Conservation (phyloP, 1,284 basidiomycete genomes). For the Macrocybe sp. region DNA sequence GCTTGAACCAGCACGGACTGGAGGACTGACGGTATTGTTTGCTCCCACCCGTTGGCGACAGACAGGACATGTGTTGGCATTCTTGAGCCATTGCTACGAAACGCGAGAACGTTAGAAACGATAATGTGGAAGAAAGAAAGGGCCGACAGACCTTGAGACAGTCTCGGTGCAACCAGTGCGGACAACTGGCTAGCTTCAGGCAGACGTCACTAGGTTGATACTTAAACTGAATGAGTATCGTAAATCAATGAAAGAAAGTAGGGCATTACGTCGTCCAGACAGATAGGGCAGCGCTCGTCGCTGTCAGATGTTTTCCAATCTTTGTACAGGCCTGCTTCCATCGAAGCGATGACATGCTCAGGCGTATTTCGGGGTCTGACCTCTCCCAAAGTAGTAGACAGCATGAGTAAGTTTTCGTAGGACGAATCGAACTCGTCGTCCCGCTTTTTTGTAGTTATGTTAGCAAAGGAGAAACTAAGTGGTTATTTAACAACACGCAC, state of each 20-base stretch:
- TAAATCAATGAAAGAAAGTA: background rate
- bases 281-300: constrained; percentile 72
- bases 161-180: constrained; percentile 71
- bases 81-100: constrained; percentile 59
- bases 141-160: constrained; percentile 56
- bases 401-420: constrained; percentile 59
- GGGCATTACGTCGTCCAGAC: constrained; percentile 69
- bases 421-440: constrained; percentile 70
- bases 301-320: constrained; percentile 62
- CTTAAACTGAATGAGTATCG: constrained; percentile 30
- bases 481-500: constrained; percentile 32
- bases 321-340: constrained; percentile 57
- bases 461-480: constrained; percentile 5
- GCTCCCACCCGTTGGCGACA: constrained; percentile 38
- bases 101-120: constrained; percentile 4
- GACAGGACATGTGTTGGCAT: constrained; percentile 63
- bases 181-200: constrained; percentile 59
- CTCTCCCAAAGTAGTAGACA: constrained; percentile 57
- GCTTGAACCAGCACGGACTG: no score
- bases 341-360: constrained; percentile 46
- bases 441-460: constrained; percentile 36
- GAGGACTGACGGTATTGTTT: no score
- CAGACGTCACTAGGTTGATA: constrained; percentile 54
- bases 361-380: constrained; percentile 58
- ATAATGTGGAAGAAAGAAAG: background rate